Percentiles rank a stretch among this genome's conserved stretches.
phyloP scores from a whole-genome alignment of 257 asterid genomes.

The Nicotiana attenuata region DNA sequence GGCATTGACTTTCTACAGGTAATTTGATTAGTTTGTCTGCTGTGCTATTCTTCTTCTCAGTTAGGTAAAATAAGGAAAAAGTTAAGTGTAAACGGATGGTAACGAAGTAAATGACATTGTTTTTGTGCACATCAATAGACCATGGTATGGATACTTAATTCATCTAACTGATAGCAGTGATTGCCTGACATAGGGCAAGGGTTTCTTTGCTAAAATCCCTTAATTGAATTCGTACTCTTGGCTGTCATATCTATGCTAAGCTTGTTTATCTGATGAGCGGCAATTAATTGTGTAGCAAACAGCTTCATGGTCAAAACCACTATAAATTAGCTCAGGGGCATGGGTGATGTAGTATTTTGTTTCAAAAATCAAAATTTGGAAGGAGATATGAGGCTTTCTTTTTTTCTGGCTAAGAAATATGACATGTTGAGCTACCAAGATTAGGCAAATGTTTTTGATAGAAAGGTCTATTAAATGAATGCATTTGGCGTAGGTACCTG shows the following conservation, averaged over 20 bases:
- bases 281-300: not conserved
- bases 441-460: not conserved
- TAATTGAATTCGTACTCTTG: not conserved
- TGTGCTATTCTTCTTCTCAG: not conserved
- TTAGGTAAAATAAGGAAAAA: not conserved
- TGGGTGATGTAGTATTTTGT: not conserved
- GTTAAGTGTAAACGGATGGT: not conserved
- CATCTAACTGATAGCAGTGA: not conserved
- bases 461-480: not conserved
- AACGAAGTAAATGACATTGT: not conserved
- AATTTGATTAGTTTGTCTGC: not conserved
- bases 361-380: not conserved
- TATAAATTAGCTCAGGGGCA: not conserved
- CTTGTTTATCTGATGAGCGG: not conserved
- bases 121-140: not conserved
- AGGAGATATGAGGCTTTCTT: not conserved
- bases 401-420: not conserved
- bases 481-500: conserved; percentile 50
- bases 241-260: not conserved
- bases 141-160: not conserved
- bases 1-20: conserved; percentile 91
- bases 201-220: not conserved
- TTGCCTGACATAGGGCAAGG: not conserved
- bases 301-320: not conserved
- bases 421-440: not conserved